Evolutionary conservation across 1,284 basidiomycete species (phyloP), one percentile per base, ranked within the genome.

Genomic region (Irpex rosettiformis): DNA sequence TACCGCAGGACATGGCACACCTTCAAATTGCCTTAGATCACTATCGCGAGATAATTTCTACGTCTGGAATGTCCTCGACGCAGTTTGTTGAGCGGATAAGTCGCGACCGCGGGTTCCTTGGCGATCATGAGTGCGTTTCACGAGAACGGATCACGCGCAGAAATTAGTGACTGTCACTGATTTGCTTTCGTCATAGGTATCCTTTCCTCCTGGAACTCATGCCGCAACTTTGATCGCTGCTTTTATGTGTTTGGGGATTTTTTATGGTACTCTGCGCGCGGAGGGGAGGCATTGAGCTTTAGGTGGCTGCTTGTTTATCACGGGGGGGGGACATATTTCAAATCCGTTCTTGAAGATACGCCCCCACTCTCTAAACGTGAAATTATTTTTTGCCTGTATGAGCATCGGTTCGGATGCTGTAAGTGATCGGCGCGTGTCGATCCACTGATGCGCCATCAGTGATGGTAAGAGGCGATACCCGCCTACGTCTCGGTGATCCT

Each of bases 41-140:
- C 49, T 72, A 72, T 54, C 67, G 66, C 48, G 67, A 69, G 10
- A 61, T 72, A 25, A 60, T 69, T 28, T 61, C 64, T 28, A 63
- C 66, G 0, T 67, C 71, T 0, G 62, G 62, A 3, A 51, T 63
- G 22, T 67, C 71, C 1, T 61, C 66, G 3, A 18, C 56, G 7
- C 66, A 71, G 33, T 61, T 66, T 42, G 66, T 59, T 18, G 57
- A 67, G 55, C 52, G 21, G 21, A 42, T 61, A n/a, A 49, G 57
- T 47, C 58, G 56, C 3, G 66, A 70, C 43, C 57, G 63, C 43
- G 69, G 69, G 22, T 69, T 71, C 52, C 54, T 71, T 60, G 66
- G 57, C 29, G 69, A 71, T 57, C 69, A 71, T 21, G 64, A 66
- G 69, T 71, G 25, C 28, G 69, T 66, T 6, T 24, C 29, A n/a